Conservation (phyloP, 768 basidiomycete species). For the Kwoniella dejecticola region DNA sequence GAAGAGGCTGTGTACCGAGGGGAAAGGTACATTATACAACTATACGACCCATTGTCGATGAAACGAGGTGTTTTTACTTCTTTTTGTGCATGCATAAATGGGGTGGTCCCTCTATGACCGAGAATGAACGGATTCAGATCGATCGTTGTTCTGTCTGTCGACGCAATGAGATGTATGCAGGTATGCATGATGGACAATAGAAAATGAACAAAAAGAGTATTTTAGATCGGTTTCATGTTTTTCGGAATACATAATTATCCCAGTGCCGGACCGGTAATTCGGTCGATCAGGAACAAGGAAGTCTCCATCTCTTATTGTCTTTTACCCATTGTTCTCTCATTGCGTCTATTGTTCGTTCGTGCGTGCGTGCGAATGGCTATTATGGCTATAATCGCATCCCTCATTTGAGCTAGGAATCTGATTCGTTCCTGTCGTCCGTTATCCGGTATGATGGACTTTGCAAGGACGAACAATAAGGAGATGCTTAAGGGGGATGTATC, state of each 20-base stretch:
- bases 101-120: neutral
- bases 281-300: slow-evolving; percentile 8
- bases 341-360: no score
- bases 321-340: neutral
- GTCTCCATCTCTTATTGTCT: neutral
- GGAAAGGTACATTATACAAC: neutral
- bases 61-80: slow-evolving; percentile 7
- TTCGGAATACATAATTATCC: neutral
- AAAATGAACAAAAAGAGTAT: slow-evolving; percentile 5
- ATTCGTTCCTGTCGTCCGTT: no score
- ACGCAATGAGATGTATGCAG: no score
- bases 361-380: no score
- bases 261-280: neutral
- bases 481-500: no score
- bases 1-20: no score
- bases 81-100: slow-evolving; percentile 6
- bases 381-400: no score
- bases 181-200: slow-evolving; percentile 7
- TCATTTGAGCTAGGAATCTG: no score
- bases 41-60: neutral
- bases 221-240: neutral
- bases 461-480: no score
- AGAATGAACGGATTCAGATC: neutral
- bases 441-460: no score
- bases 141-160: no score